Evolutionary conservation across 2,329 filamentous ascomycete species (phyloP).

Genomic region (Pseudophaeomoniella oleicola): DNA sequence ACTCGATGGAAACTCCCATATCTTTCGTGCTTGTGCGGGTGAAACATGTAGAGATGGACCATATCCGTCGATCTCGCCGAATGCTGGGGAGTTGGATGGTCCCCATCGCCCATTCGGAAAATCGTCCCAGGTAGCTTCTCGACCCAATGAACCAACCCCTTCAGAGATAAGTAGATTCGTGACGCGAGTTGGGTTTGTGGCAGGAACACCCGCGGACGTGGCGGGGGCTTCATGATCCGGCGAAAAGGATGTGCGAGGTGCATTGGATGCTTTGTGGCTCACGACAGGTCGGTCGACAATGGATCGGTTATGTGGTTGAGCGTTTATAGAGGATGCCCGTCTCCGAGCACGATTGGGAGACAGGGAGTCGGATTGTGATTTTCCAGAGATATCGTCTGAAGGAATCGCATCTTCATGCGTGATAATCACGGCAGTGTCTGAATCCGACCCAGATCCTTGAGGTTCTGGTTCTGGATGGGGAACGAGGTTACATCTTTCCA

Average conservation of each 20-base stretch:
- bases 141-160: slow-evolving; percentile 73
- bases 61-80: slow-evolving; percentile 96
- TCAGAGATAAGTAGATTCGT: slow-evolving; percentile 89
- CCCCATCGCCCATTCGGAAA: slow-evolving; percentile 95
- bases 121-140: slow-evolving; percentile 97
- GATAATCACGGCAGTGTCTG: slow-evolving; percentile 26
- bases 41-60: slow-evolving; percentile 90
- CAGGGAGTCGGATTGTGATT: not conserved
- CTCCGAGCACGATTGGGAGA: slow-evolving; percentile 28
- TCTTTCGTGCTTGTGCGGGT: slow-evolving; percentile 61
- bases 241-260: slow-evolving; percentile 11
- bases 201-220: slow-evolving; percentile 60
- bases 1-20: slow-evolving; percentile 71
- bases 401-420: not conserved
- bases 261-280: slow-evolving; percentile 36
- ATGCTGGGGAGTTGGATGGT: slow-evolving; percentile 81
- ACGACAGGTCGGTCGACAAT: slow-evolving; percentile 55
- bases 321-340: slow-evolving; percentile 64
- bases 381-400: not conserved
- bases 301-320: slow-evolving; percentile 73
- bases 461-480: slow-evolving; percentile 6
- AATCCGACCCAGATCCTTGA: slow-evolving; percentile 12
- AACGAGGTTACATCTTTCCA: slow-evolving; percentile 76
- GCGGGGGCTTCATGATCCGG: slow-evolving; percentile 52
- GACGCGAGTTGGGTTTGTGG: slow-evolving; percentile 58